Base-by-base conservation (phyloP, 1,284 basidiomycete species). In the Flammula alnicola region DNA sequence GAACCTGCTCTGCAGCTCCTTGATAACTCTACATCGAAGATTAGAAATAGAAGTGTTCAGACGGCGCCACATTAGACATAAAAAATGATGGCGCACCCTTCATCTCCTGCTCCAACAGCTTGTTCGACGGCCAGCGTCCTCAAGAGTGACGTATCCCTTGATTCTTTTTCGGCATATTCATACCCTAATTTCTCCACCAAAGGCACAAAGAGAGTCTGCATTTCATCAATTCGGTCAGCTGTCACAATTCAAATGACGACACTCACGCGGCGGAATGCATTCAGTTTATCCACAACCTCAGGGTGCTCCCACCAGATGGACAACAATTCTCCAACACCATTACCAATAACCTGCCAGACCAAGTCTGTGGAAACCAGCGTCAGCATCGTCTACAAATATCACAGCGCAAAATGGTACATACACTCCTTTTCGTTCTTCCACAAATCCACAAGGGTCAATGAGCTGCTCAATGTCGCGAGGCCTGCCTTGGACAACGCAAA, bases 251-350 rank as follows among this genome's bases (percentile, higher is more conserved):
- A 12, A 16, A 19, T 12, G 11, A 31, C 5, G 60, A 9, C 29
- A 55, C 80, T 39, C 66, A 88, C 86, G 60, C 78, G 71, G 57
- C 84, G 76, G 68, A 94, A 81, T 26, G 73, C 76, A 57, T 88
- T 76, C 55, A 95, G 64, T 33, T 77, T 75, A 16, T 84, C 78
- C 3, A 82, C 72, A 33, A 89, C 78, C 3, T 76, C 66, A 27
- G 82, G 65, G 54, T 92, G 75, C 70, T 97, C 95, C 88, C 90
- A 97, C 92, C 94, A 98, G 2, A 84, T 83, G 11, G 75, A 79
- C n/a, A 74, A 65, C 40, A 96, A 67, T 32, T 75, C 73, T 42
- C 64, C 63, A 44, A 96, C 65, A 39, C 79, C 82, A 7, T 73
- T 70, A 2, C 76, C 66, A 39, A 92, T 82, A 48, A 81, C 80